phyloP scores from a whole-genome alignment of 495 filamentous ascomycete genomes.

The Schizothecium vesticola region DNA sequence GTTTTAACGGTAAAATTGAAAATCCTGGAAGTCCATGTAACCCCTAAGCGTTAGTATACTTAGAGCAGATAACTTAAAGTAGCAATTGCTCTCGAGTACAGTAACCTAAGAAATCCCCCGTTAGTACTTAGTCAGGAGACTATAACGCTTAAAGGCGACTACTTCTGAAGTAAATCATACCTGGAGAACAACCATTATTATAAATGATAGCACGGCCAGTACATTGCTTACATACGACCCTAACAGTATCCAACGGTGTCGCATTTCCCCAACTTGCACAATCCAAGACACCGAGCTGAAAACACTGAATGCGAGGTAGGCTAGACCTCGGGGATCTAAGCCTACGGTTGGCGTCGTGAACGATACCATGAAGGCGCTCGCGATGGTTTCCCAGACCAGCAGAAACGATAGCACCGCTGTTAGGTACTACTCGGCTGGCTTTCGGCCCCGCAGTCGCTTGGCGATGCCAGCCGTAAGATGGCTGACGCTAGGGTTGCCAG shows the following conservation, averaged over 20 bases:
- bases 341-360: conserved; percentile 11
- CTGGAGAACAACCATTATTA: not conserved
- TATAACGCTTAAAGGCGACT: not conserved
- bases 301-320: not conserved
- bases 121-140: not conserved
- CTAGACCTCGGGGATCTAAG: not conserved
- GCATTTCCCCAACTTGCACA: not conserved
- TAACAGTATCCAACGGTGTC: not conserved
- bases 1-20: not conserved
- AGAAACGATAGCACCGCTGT: not conserved
- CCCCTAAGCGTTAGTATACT: conserved; percentile 8
- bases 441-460: not conserved
- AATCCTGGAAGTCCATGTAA: conserved; percentile 25
- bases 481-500: not conserved
- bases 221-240: not conserved
- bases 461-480: not conserved
- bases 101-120: conserved; percentile 18
- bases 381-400: not conserved
- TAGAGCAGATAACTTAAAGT: not conserved
- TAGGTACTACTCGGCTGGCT: not conserved
- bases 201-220: not conserved
- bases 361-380: conserved; percentile 11
- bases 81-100: conserved; percentile 28
- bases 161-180: too few species aligned
- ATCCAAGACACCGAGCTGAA: conserved; percentile 3